phyloP scores from a whole-genome alignment of 1,139 yeast genomes.

The Kurtzmaniella natalensis region DNA sequence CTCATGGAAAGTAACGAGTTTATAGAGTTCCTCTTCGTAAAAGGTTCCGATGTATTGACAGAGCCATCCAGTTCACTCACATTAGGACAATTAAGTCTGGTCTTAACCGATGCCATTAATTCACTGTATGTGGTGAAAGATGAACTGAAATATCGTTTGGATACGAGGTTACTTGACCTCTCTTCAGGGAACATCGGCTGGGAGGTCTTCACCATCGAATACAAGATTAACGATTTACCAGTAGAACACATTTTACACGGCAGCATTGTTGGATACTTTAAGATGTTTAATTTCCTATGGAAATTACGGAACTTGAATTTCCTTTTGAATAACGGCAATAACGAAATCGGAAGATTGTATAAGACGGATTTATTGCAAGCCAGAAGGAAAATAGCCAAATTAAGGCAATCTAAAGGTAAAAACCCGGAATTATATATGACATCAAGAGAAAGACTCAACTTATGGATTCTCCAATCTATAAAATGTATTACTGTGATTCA shows the following conservation, averaged over 20 bases:
- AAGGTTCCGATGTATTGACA: constrained; percentile 51
- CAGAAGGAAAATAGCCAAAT: constrained; percentile 12
- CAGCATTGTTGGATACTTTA: constrained; percentile 56
- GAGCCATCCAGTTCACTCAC: constrained; percentile 62
- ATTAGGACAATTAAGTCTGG: constrained; percentile 60
- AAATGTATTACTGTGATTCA: constrained; percentile 43
- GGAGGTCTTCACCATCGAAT: constrained; percentile 92
- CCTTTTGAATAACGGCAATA: constrained; percentile 41
- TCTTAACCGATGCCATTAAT: constrained; percentile 63
- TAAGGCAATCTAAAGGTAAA: constrained; percentile 8
- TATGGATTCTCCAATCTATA: constrained; percentile 28
- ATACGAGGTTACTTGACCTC: constrained; percentile 74
- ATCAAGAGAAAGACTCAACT: constrained; percentile 18
- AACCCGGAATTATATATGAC: constrained; percentile 10
- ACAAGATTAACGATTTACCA: constrained; percentile 56
- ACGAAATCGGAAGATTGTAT: constrained; percentile 30
- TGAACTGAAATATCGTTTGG: constrained; percentile 44
- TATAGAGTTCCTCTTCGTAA: constrained; percentile 56
- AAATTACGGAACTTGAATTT: constrained; percentile 60
- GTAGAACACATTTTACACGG: constrained; percentile 39
- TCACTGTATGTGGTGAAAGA: constrained; percentile 56
- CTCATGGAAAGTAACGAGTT: constrained; percentile 78
- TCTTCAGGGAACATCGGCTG: constrained; percentile 70
- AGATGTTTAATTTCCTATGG: constrained; percentile 85
- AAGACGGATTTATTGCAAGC: constrained; percentile 29